Evolutionary conservation across 768 basidiomycete species (phyloP), one percentile per base, ranked within the genome.

Genomic region (Termitomyces sp.): DNA sequence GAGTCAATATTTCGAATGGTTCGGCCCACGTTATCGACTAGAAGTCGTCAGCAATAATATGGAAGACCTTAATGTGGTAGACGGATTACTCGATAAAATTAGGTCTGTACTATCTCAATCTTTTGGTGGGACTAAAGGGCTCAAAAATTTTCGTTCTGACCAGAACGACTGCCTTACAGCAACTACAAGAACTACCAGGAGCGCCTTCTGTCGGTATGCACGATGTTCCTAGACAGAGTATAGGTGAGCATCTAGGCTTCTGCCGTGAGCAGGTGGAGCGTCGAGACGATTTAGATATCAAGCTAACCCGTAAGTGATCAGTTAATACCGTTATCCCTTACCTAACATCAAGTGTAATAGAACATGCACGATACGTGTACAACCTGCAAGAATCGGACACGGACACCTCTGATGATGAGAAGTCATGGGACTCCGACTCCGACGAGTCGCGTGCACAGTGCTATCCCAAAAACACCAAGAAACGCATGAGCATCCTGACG

Each of bases 1-100:
- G 85, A 91, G 88, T 71, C 84, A 87, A 64, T 96, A 94, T 70
- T 92, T 98, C 68, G 96, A 98, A 71, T 99, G 95, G 88, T 98
- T 95, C 70, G 97, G 95, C 0, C 96, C 96, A 16, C 78, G 95
- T 60, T 99, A 95, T 72, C 81, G 95, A 60, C 78, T 99, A 37
- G 95, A 98, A 67, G 95, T 99, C 1, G 81, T 86, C 26, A 81
- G 83, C 61, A 98, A 90, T 66, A 98, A 98, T 67, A 93, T 96
- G 90, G 95, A 97, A 60, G 93, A 98, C 67, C 74, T 91, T 65
- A 99, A 98, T 68, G 72, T 87, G 58, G 83, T 82, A 61, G 89
- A 95, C 64, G 84, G 83, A 10, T 89, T 91, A 30, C 72, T 98
- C 34, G 88, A 96, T 57, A 79, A 79, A 64, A 88, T 95, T 54